Base-by-base conservation (phyloP, 1,139 yeast species). In the Hansenula sp. region DNA sequence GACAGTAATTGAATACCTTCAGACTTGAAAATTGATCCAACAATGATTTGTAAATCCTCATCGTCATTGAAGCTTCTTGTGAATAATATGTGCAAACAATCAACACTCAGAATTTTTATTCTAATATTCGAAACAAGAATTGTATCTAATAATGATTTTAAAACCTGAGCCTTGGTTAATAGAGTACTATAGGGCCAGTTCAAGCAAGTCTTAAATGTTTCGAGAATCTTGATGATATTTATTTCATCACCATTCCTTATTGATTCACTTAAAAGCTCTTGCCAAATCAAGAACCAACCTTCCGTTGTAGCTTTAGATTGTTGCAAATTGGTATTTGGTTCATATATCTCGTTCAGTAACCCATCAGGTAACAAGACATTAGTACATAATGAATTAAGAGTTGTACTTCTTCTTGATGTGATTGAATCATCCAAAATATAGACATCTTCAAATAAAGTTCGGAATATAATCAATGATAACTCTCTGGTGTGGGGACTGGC, bases 391-490 rank as follows among this genome's bases (percentile, higher is more conserved):
- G 95, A 91, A 46, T 85, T 84, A 42, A 94, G 73, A 3, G 85
- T 75, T n/a, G 81, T 76, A 45, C 86, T 80, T 58, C 98, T 76
- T 55, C 82, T 84, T 36, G 93, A 75, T 2, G 96, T 96, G 15
- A 88, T 77, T 18, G 96, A 86, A 59, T 93, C 99, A 55, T 93
- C 99, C 43, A 93, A 72, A 42, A 93, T 70, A 59, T 90, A 94
- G n/a, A 91, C 79, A 61, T 94, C 99, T 66, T 94, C 99, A 59
- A 93, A 93, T 33, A 94, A 67, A 1, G 96, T 89, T 56, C 96
- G 73, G 52, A 88, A 77, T 10, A 93, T 84, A 29, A 87, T 79
- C 29, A 93, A 68, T 2, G 93, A 74, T 41, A 94, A 68, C 58
- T 90, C 96, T 49, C 96, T 74, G 7, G 86, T 72, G 15, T 79